Evolutionary conservation across 1,139 yeast genomes (phyloP).

Genomic region (Magnusiomyces paraingens): DNA sequence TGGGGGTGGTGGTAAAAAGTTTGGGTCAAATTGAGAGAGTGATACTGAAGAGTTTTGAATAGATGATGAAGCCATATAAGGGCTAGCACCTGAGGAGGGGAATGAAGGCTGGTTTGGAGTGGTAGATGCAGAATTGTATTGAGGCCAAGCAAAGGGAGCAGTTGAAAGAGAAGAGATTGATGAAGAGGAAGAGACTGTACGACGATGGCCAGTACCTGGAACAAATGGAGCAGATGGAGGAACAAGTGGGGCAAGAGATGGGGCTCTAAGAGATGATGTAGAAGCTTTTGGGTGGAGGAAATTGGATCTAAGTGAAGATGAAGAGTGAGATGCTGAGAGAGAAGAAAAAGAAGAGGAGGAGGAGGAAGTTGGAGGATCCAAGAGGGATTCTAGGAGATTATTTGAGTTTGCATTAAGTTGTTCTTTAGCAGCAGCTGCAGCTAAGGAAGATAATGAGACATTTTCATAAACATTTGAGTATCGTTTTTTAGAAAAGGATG

Average conservation of each 20-base stretch:
- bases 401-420: conserved; percentile 2
- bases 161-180: conserved; percentile 3
- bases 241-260: background rate
- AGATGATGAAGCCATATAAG: too few species aligned
- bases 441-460: background rate
- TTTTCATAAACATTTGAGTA: conserved; percentile 4
- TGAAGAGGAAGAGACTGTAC: conserved; percentile 3
- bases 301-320: background rate
- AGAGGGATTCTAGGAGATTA: conserved; percentile 11
- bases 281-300: conserved; percentile 1
- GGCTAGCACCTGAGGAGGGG: background rate
- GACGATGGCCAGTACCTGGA: background rate
- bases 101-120: conserved; percentile 1
- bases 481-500: conserved; percentile 1
- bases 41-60: too few species aligned
- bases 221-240: conserved; percentile 3
- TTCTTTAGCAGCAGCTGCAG: too few species aligned
- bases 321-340: background rate
- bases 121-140: background rate
- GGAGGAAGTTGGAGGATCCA: conserved; percentile 5
- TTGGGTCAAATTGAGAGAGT: background rate
- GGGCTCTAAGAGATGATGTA: conserved; percentile 2
- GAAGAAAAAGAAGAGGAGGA: background rate
- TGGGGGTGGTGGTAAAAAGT: background rate
- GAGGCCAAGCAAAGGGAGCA: background rate